Conservation (phyloP, 2,329 filamentous ascomycete species). For the Cytospora piceicola region DNA sequence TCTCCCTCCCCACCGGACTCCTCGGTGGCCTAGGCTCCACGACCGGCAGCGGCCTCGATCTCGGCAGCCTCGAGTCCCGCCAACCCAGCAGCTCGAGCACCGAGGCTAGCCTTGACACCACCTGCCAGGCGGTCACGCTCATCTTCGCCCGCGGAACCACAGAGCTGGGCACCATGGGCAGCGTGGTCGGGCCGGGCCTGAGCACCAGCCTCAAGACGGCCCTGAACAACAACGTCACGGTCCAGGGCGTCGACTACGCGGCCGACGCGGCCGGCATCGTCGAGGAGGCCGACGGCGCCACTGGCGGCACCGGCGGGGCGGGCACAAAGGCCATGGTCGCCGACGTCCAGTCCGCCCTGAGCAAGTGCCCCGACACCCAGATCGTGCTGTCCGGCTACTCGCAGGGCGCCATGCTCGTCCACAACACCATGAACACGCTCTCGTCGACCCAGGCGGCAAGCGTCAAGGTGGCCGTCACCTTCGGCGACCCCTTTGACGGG, state of each 20-base stretch:
- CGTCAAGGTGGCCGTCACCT: constrained; percentile 36
- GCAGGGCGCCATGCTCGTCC: constrained; percentile 39
- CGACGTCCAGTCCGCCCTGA: constrained; percentile 34
- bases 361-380: constrained; percentile 44
- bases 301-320: constrained; percentile 37
- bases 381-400: constrained; percentile 48
- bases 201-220: constrained; percentile 29
- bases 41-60: not conserved
- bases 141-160: constrained; percentile 39
- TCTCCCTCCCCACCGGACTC: not conserved
- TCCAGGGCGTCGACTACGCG: constrained; percentile 37
- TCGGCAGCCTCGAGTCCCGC: not conserved
- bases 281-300: constrained; percentile 28
- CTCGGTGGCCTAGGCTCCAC: not conserved
- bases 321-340: constrained; percentile 55
- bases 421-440: constrained; percentile 35
- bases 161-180: constrained; percentile 36
- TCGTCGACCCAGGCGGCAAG: constrained; percentile 23
- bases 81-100: not conserved
- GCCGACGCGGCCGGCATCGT: constrained; percentile 34
- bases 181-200: constrained; percentile 35
- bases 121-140: constrained; percentile 33
- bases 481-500: constrained; percentile 35
- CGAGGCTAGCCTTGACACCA: not conserved
- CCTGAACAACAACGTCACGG: constrained; percentile 29